Conservation (phyloP, 2,329 filamentous ascomycete species). For the Bipolaris victoriae region DNA sequence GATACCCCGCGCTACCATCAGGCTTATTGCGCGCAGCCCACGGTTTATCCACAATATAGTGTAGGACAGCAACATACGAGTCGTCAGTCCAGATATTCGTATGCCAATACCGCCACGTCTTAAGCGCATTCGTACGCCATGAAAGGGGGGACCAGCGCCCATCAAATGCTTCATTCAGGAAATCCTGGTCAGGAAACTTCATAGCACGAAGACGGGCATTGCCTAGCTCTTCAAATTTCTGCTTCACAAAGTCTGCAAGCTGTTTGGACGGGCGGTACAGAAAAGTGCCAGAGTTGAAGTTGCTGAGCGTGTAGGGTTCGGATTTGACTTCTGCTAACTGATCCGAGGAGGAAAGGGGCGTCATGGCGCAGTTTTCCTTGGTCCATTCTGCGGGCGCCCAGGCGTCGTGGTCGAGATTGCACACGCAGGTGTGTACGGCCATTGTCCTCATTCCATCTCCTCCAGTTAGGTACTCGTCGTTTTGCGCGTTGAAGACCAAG, state of each 20-base stretch:
- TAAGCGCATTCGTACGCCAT: conserved; percentile 61
- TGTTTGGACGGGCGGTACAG: conserved; percentile 54
- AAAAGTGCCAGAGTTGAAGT: conserved; percentile 61
- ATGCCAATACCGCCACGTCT: conserved; percentile 62
- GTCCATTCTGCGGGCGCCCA: conserved; percentile 60
- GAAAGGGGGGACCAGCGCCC: conserved; percentile 53
- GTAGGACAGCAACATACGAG: conserved; percentile 55
- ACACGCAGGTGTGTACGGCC: conserved; percentile 60
- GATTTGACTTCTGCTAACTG: conserved; percentile 44
- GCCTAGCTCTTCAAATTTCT: conserved; percentile 50
- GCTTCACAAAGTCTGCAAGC: conserved; percentile 51
- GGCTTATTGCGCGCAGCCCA: conserved; percentile 53
- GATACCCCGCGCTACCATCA: conserved; percentile 55
- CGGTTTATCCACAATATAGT: conserved; percentile 64
- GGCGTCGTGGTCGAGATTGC: conserved; percentile 57
- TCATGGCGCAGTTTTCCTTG: conserved; percentile 58
- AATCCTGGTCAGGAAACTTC: conserved; percentile 62
- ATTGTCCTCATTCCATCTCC: conserved; percentile 48
- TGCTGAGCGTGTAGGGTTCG: conserved; percentile 48
- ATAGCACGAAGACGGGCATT: conserved; percentile 48
- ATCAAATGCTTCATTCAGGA: conserved; percentile 57
- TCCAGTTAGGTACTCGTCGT: conserved; percentile 41
- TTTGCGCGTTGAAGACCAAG: conserved; percentile 50
- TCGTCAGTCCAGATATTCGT: conserved; percentile 56
- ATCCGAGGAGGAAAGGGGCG: conserved; percentile 44